Evolutionary conservation across 164 flowering plant genomes (phyloP), one percentile per base, ranked within the genome.

Genomic region (Chloranthus sessilifolius): DNA sequence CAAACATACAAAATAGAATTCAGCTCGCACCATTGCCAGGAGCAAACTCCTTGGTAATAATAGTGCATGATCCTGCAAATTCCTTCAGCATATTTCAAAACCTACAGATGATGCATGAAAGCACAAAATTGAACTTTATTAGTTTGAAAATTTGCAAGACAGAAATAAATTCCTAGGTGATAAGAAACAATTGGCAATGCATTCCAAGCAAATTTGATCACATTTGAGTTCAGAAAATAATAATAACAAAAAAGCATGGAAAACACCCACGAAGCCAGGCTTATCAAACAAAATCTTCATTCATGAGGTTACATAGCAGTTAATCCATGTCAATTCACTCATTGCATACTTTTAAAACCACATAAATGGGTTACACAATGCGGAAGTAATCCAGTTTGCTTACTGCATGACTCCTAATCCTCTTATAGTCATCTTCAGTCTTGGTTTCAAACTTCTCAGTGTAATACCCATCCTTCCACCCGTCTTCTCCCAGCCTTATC

Each of bases 51-150:
- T 50, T 68, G 61, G 60, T 73, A 81, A 53, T 78, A 81, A 52
- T 75, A 81, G 35, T 53, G 77, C 83, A 81, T 78, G 61, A 81
- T 79, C 87, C 87, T 78, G 43, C 81, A 70, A 34, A 81, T 61
- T 31, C 87, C 87, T 62, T 81, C 87, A 6, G 65, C 52, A 54
- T 78, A 78, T 56, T 74, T 78, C 31, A 60, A 55, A n/a, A 78
- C 87, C 87, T 81, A 37, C 44, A 56, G 16, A 49, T 28, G 43
- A 44, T 24, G 19, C 50, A 67, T 25, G 31, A 20, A 25, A 22
- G 19, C 22, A 28, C 9, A 26, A 5, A 33, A 38, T 9, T 37
- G n/a, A 23, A 21, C 22, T 2, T 15, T 15, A 41, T 2, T 39
- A 39, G 43, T n/a, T n/a, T n/a, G n/a, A n/a, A n/a, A n/a, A n/a